Percentiles rank a stretch among this genome's conserved stretches.
These are phyloP conservation scores for Dryas alaskensis DNA, from an alignment of 306 rosid species.

Conservation along the genomic window DNA sequence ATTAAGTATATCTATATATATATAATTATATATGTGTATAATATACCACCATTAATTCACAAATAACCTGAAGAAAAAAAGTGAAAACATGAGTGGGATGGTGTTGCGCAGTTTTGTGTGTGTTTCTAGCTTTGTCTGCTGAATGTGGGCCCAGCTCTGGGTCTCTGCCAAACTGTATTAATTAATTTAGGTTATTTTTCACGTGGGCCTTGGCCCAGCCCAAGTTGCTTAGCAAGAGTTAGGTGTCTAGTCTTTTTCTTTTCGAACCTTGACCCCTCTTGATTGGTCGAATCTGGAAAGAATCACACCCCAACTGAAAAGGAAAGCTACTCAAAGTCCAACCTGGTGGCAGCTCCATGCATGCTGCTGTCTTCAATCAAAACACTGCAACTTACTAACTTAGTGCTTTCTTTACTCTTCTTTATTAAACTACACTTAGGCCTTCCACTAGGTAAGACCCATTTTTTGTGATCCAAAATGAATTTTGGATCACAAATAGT, in stretches of 20 bases:
- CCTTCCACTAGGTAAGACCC: no score
- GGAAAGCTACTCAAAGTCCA: not conserved
- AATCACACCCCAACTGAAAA: not conserved
- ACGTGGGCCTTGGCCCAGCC: constrained; percentile 15
- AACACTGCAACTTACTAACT: no score
- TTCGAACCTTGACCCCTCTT: not conserved
- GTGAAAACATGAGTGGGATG: not conserved
- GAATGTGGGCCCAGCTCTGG: not conserved
- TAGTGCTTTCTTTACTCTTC: no score
- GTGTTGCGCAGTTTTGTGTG: not conserved
- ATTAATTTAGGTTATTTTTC: not conserved
- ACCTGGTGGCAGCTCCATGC: no score
- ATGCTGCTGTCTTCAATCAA: no score
- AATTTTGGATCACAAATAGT: no score
- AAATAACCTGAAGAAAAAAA: not conserved
- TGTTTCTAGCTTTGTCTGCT: not conserved
- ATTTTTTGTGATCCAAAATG: no score
- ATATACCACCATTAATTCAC: not conserved
- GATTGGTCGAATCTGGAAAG: constrained; percentile 16
- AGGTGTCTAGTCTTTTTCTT: not conserved
- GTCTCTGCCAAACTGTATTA: not conserved
- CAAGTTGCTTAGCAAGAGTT: not conserved
- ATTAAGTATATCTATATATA: not conserved
- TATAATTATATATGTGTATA: not conserved
- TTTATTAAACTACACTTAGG: no score